These are phyloP conservation scores for Dipodascus albidus DNA, from an alignment of 805 yeast genomes.

Conservation along the genomic window DNA sequence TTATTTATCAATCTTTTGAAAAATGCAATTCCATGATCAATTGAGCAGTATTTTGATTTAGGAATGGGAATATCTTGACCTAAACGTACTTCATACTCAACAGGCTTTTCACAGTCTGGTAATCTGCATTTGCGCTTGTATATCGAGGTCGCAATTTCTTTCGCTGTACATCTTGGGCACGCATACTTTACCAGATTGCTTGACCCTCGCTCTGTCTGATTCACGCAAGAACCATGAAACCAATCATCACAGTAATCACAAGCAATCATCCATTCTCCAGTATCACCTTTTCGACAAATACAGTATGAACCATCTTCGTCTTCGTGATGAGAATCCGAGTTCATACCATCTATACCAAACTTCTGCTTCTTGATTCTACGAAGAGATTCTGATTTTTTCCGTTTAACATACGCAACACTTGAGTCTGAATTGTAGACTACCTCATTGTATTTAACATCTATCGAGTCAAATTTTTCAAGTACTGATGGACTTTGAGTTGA, in stretches of 20 bases:
- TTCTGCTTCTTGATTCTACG: conserved; percentile 1
- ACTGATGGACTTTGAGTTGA: background rate
- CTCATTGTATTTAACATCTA: conserved; percentile 4
- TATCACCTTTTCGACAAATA: conserved; percentile 66
- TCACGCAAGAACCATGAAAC: conserved; percentile 79
- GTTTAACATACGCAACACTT: background rate
- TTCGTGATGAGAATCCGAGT: background rate
- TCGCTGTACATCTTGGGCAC: conserved; percentile 52
- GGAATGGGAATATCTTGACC: background rate
- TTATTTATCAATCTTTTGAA: conserved; percentile 8
- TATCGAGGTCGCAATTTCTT: conserved; percentile 26
- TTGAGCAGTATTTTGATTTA: conserved; percentile 59
- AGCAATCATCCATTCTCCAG: conserved; percentile 79
- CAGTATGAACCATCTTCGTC: conserved; percentile 35
- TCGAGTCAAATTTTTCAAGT: background rate
- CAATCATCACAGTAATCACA: conserved; percentile 95
- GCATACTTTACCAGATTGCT: conserved; percentile 51
- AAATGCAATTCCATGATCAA: conserved; percentile 52
- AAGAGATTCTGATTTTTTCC: background rate
- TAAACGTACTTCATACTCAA: conserved; percentile 19
- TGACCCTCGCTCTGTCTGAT: conserved; percentile 38
- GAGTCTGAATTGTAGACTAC: background rate
- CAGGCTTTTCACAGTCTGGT: conserved; percentile 43
- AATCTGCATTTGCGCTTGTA: conserved; percentile 76
- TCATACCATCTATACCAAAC: background rate